phyloP scores from a whole-genome alignment of 2,329 filamentous ascomycete genomes.

The Exophiala oligosperma region DNA sequence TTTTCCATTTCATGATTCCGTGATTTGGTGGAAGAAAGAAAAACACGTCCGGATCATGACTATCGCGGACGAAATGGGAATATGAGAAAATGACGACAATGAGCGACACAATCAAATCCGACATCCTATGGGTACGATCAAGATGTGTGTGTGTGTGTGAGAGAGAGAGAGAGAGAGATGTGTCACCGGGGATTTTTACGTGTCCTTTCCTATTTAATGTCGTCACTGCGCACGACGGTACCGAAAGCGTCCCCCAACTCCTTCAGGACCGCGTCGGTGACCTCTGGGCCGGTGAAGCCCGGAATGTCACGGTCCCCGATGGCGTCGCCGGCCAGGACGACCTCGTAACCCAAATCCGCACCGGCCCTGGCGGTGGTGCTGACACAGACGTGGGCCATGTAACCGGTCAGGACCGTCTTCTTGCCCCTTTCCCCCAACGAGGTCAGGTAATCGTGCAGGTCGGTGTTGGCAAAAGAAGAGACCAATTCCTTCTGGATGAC shows the following conservation, averaged over 20 bases:
- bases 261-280: slow-evolving; percentile 52
- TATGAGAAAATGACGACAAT: not conserved
- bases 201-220: slow-evolving; percentile 36
- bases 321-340: slow-evolving; percentile 61
- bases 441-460: slow-evolving; percentile 57
- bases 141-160: too few relatives aligned
- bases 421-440: slow-evolving; percentile 41
- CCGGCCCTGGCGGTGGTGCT: slow-evolving; percentile 63
- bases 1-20: slow-evolving; percentile 18
- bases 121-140: too few relatives aligned
- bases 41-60: not conserved
- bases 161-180: too few relatives aligned
- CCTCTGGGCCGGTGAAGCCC: slow-evolving; percentile 56
- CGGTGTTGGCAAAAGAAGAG: slow-evolving; percentile 61
- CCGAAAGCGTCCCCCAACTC: slow-evolving; percentile 66
- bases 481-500: slow-evolving; percentile 60
- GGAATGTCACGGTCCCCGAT: slow-evolving; percentile 69
- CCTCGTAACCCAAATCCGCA: slow-evolving; percentile 62
- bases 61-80: too few relatives aligned
- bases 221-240: slow-evolving; percentile 55
- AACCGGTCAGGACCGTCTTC: slow-evolving; percentile 57
- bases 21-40: slow-evolving; percentile 16
- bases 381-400: slow-evolving; percentile 64
- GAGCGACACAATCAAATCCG: not conserved
- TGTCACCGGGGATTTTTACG: too few relatives aligned